These are phyloP conservation scores for Fusarium sp. DNA, from an alignment of 2,329 filamentous ascomycete genomes.

Conservation along the genomic window DNA sequence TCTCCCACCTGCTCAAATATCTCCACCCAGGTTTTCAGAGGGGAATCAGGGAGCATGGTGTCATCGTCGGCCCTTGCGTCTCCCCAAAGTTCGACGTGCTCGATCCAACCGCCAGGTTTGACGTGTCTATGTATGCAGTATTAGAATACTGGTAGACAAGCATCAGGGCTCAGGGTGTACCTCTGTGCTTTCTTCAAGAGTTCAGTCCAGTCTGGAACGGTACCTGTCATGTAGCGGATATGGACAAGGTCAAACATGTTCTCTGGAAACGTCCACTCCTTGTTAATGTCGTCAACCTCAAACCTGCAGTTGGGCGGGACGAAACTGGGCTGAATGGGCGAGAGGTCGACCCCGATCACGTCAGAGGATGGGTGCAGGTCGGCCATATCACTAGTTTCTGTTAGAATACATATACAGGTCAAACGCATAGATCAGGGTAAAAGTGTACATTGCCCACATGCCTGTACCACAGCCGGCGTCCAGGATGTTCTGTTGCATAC, in stretches of 20 bases:
- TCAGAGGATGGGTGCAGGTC: slow-evolving; percentile 23
- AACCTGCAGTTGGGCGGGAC: slow-evolving; percentile 19
- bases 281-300: slow-evolving; percentile 26
- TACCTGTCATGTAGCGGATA: slow-evolving; percentile 22
- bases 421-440: not conserved
- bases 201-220: slow-evolving; percentile 20
- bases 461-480: slow-evolving; percentile 24
- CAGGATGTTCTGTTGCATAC: not conserved
- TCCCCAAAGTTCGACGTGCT: slow-evolving; percentile 28
- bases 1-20: slow-evolving; percentile 20
- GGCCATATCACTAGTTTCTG: slow-evolving; percentile 14
- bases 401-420: not conserved
- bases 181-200: slow-evolving; percentile 12
- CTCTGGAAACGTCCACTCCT: slow-evolving; percentile 20
- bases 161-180: fast-evolving
- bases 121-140: not conserved
- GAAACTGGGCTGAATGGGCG: slow-evolving; percentile 24
- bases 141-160: not conserved
- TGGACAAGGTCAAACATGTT: slow-evolving; percentile 28
- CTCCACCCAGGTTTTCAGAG: slow-evolving; percentile 20
- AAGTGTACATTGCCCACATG: slow-evolving; percentile 27
- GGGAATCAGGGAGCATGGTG: slow-evolving; percentile 18
- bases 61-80: slow-evolving; percentile 19
- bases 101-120: slow-evolving; percentile 24
- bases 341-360: slow-evolving; percentile 21